Base-by-base conservation (phyloP, 2,329 filamentous ascomycete genomes). In the Pyrenophora teres region DNA sequence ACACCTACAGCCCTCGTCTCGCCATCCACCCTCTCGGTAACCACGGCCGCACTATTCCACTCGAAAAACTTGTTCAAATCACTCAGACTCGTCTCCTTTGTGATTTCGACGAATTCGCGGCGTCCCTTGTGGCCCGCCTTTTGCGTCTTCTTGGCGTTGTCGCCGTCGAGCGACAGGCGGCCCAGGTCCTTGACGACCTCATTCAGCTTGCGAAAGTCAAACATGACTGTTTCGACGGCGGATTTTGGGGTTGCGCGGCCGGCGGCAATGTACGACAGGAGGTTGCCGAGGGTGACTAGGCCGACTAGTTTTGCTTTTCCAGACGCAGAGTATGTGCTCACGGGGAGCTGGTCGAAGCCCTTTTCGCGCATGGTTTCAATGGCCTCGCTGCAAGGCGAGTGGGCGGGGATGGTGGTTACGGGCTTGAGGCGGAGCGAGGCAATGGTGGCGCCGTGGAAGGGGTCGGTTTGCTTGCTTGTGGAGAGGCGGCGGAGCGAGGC, bases 311-410 rank as follows among this genome's bases (percentile, higher is more conserved):
- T 87, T 57, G 80, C 83, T 56, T 85, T 85, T 4, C 83, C 83
- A 15, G 86, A 78, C 0, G 86, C 82, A 8, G 67, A 59, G 60
- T 67, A 71, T 18, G 57, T 50, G 7, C 95, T 87, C 13, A 99
- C 94, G 37, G 94, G 94, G 36, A 99, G 87, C 77, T 99, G 95
- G 71, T 99, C 95, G 73, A 97, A 99, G 57, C 92, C 91, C 78
- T 94, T 96, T 70, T 99, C 94, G 63, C 93, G 90, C 94, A 99
- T 97, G 56, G 90, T 92, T 78, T 99, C 94, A 60, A 97, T 92
- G 46, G 95, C 94, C 61, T 93, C 89, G 57, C 89, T 83, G 77
- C 92, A 96, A 2, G 84, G 76, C 27, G 87, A 87, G 46, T 82
- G 81, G 23, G 87, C 81, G 19, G 86, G 78, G 47, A 99, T 84